Base-by-base conservation (phyloP, 176 grass and related monocot species). In the Cenchrus americanus region DNA sequence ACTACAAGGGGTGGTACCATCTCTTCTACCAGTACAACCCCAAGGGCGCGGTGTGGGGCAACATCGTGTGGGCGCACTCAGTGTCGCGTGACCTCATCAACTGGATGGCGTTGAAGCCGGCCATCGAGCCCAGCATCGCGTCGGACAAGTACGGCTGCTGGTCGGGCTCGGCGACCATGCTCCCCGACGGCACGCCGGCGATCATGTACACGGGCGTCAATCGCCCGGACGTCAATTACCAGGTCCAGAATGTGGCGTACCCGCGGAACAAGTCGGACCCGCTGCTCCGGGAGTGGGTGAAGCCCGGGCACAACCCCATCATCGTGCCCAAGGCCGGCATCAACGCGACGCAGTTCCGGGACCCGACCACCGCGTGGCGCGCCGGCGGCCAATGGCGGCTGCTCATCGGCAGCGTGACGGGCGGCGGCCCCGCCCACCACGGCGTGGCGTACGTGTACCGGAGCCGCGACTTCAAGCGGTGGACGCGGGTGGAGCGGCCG, bases 31-130 rank as follows among this genome's bases (percentile, higher is more conserved):
- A 93, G 41, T 93, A 96, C 61, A 92, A 93, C 52, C 93, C 90
- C 14, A 86, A 93, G 26, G 83, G 93, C 15, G 79, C 93, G 0
- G 79, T 94, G 14, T 90, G 88, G 74, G 83, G 86, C 22, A 92
- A 95, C 78, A 92, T 92, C 21, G 93, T 90, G 40, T 95, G 93
- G 93, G 93, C 57, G 8, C 93, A 92, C 79, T 95, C 93, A 3
- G 82, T 90, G 43, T 95, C 93, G 2, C 91, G 48, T 0, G 90
- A 95, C 42, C 85, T 95, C 51, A 92, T 95, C 79, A 92, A 95
- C 74, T 95, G 93, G 93, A 43, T 92, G 8, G 52, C 88, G 2
- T 80, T 95, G 22, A 62, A 87, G 49, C 76, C 93, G 22, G 93
- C 93, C 1, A 40, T 95, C 23, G 27, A 73, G 51, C 93, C 93